Conservation (phyloP, 441 rosid genomes). For the Syzygium malaccense region DNA sequence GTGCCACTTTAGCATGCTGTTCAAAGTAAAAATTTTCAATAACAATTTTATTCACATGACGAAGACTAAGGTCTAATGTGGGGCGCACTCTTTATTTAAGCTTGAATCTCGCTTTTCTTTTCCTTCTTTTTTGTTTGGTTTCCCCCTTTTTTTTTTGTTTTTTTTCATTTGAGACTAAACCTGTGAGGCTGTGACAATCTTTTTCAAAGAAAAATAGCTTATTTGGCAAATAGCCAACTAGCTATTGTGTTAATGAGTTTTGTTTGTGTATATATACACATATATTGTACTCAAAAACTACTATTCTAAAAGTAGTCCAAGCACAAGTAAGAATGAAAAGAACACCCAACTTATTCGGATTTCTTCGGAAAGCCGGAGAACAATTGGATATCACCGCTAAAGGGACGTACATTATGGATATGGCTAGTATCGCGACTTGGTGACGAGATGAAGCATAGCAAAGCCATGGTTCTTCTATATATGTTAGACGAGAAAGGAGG, state of each 20-base stretch:
- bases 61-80: background rate
- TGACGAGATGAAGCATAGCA: background rate
- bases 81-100: background rate
- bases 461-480: background rate
- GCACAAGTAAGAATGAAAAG: background rate
- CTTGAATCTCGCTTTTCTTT: background rate
- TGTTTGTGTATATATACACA: rapidly evolving
- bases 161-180: background rate
- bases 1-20: background rate
- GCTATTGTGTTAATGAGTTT: background rate
- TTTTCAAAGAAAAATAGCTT: background rate
- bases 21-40: background rate
- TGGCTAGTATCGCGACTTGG: rapidly evolving
- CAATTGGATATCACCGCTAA: background rate
- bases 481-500: background rate
- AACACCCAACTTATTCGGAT: background rate
- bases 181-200: background rate
- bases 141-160: background rate
- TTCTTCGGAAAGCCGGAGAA: background rate
- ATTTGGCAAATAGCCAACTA: background rate
- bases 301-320: background rate
- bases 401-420: background rate
- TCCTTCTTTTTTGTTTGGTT: background rate
- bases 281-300: background rate
- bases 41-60: background rate